A percentile compares a stretch with the other conserved stretches of the same genome.
Conservation (phyloP, 495 filamentous ascomycete genomes). For the Xylaria castorea region DNA sequence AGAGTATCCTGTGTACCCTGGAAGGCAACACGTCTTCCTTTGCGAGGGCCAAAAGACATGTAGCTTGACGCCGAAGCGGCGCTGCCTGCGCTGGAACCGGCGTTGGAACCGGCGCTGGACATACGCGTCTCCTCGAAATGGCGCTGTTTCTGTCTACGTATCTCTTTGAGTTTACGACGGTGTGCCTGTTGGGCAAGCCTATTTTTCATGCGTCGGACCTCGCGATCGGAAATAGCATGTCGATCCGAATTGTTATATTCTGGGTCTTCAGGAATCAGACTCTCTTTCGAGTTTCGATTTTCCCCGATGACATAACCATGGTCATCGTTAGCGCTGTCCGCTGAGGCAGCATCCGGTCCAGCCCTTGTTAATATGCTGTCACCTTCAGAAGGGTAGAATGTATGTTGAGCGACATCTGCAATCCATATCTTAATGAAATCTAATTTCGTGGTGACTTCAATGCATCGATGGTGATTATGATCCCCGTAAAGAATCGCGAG, state of each 20-base stretch:
- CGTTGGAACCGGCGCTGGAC: neutral
- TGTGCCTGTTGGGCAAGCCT: neutral
- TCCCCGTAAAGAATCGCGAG: too few species aligned
- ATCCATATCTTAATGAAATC: neutral
- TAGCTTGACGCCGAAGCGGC: neutral
- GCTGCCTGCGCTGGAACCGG: neutral
- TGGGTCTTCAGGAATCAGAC: neutral
- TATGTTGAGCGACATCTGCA: constrained; percentile 4
- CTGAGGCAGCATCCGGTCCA: neutral
- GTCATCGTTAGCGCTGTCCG: neutral
- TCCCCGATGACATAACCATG: neutral
- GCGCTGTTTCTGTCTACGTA: neutral
- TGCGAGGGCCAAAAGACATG: constrained; percentile 11
- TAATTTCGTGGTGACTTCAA: neutral
- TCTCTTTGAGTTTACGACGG: too few species aligned
- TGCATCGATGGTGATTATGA: too few species aligned
- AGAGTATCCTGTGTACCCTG: neutral
- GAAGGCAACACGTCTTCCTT: constrained; percentile 11
- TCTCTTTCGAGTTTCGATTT: neutral
- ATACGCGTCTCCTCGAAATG: neutral
- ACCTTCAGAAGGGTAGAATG: neutral
- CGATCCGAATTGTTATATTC: neutral
- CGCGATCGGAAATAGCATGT: too few species aligned
- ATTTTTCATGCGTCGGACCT: neutral
- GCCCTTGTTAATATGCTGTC: neutral